Evolutionary conservation across 2,329 filamentous ascomycete genomes (phyloP).

Genomic region (Xylaria sp.): DNA sequence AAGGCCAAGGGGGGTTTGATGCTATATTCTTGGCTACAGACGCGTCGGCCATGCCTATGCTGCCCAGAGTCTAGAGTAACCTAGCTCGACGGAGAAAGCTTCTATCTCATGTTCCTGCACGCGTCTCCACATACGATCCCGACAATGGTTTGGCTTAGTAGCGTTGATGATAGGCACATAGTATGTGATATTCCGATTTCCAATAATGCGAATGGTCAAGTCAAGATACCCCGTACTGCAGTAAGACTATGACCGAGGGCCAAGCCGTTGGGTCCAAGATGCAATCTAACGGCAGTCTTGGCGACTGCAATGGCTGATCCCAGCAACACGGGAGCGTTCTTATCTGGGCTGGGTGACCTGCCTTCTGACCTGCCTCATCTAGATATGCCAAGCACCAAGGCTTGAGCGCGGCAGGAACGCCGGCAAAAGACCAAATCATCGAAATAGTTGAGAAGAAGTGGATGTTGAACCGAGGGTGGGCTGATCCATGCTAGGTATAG

Average conservation of each 20-base stretch:
- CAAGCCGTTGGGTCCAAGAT: not conserved
- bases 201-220: not conserved
- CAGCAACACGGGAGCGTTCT: constrained; percentile 10
- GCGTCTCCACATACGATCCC: not conserved
- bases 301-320: not conserved
- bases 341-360: constrained; percentile 19
- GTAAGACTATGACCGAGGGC: not conserved
- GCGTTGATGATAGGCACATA: not conserved
- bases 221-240: not conserved
- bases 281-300: constrained; percentile 17
- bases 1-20: not conserved
- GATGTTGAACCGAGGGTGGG: not conserved
- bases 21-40: constrained; percentile 14
- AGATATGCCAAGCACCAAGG: constrained; percentile 21
- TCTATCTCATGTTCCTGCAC: not conserved
- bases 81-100: not conserved
- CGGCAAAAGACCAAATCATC: not conserved
- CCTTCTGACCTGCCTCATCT: constrained; percentile 26
- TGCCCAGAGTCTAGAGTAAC: constrained; percentile 1
- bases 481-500: not conserved
- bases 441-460: not conserved
- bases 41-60: not conserved
- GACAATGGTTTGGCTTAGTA: not conserved
- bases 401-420: not conserved
- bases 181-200: not conserved